These are phyloP conservation scores for Mucor saturninus DNA, from an alignment of 371 early-diverging fungal species.

Conservation along the genomic window DNA sequence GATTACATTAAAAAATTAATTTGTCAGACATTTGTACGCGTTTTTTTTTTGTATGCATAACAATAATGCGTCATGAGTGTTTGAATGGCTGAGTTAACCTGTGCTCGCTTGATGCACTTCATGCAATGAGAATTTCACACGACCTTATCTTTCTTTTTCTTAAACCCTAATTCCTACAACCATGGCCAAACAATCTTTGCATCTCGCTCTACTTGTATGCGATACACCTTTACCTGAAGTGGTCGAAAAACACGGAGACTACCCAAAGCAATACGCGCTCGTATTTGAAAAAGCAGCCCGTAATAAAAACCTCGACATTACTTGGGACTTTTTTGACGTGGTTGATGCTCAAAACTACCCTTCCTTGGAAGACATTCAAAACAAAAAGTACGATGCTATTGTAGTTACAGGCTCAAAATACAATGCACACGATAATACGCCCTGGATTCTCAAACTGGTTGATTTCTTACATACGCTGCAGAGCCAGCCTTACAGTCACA, in stretches of 20 bases:
- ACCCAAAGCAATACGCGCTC: conserved; percentile 41
- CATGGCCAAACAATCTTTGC: conserved; percentile 13
- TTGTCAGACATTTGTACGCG: too few relatives aligned
- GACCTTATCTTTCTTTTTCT: background rate
- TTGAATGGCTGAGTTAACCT: too few relatives aligned
- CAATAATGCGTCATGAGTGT: too few relatives aligned
- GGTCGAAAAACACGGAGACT: conserved; percentile 57
- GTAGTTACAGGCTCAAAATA: conserved; percentile 33
- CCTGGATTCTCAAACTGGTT: conserved; percentile 65
- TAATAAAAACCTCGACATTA: conserved; percentile 17
- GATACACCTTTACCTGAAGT: conserved; percentile 63
- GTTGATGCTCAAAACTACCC: conserved; percentile 50
- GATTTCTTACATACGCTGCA: conserved; percentile 40
- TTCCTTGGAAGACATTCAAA: conserved; percentile 30
- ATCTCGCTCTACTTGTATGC: conserved; percentile 55
- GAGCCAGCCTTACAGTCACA: conserved; percentile 1
- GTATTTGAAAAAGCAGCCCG: conserved; percentile 43
- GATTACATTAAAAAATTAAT: too few relatives aligned
- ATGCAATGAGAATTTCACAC: background rate
- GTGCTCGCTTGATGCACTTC: too few relatives aligned
- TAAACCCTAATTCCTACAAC: background rate
- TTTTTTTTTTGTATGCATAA: too few relatives aligned
- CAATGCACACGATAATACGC: conserved; percentile 50
- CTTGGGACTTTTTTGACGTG: conserved; percentile 50
- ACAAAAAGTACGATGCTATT: conserved; percentile 34